A percentile compares a stretch with the other conserved stretches of the same genome.
These are phyloP conservation scores for Sporisorium sorghi DNA, from an alignment of 1,284 basidiomycete species.

Conservation along the genomic window DNA sequence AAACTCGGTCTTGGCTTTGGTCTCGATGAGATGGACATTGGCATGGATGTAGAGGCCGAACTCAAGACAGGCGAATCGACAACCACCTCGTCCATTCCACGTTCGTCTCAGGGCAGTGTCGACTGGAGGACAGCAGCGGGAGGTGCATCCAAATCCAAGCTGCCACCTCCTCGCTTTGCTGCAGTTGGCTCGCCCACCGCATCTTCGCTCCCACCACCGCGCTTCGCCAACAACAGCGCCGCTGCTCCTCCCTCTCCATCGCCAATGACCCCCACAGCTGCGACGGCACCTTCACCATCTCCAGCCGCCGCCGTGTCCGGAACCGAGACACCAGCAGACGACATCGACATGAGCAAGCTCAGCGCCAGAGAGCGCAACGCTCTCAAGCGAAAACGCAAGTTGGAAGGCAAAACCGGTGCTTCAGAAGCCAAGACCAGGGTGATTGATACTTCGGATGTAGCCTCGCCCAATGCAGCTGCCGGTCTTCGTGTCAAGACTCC, in stretches of 20 bases:
- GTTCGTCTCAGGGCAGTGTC: slow-evolving; percentile 33
- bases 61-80: slow-evolving; percentile 47
- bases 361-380: slow-evolving; percentile 86
- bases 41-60: slow-evolving; percentile 69
- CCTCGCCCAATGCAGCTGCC: slow-evolving; percentile 18
- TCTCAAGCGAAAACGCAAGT: slow-evolving; percentile 88
- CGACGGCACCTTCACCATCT: slow-evolving; percentile 30
- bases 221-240: slow-evolving; percentile 17
- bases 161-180: slow-evolving; percentile 42
- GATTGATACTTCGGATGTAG: slow-evolving; percentile 71
- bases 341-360: slow-evolving; percentile 64
- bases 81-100: slow-evolving; percentile 10
- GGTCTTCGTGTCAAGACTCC: slow-evolving; percentile 47
- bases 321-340: slow-evolving; percentile 40
- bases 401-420: slow-evolving; percentile 74
- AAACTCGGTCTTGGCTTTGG: slow-evolving; percentile 74
- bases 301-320: slow-evolving; percentile 17
- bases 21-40: slow-evolving; percentile 78
- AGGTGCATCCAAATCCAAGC: slow-evolving; percentile 26
- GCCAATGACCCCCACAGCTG: slow-evolving; percentile 23
- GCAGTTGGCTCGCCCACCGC: slow-evolving; percentile 15
- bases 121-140: slow-evolving; percentile 52
- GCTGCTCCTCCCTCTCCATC: slow-evolving; percentile 28
- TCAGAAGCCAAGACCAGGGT: slow-evolving; percentile 42
- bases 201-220: slow-evolving; percentile 29